These are phyloP conservation scores for Gonapodya prolifera DNA, from an alignment of 192 early-diverging fungal species.

Conservation along the genomic window DNA sequence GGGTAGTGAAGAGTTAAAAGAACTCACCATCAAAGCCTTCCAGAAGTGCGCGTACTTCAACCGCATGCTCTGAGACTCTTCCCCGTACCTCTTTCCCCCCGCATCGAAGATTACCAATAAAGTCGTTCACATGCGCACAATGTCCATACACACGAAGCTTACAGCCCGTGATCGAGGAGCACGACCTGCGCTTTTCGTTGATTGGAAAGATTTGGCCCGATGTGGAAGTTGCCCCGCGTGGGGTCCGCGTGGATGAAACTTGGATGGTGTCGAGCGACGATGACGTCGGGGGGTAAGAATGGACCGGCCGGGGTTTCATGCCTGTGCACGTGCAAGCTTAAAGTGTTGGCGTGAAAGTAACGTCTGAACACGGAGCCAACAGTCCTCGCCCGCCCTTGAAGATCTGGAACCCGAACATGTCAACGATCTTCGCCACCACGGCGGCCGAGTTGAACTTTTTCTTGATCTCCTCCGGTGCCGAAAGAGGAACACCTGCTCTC, in stretches of 20 bases:
- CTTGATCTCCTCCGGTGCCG: constrained; percentile 44
- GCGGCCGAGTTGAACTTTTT: constrained; percentile 15
- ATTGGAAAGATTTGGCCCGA: too few species aligned
- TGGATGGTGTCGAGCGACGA: constrained; percentile 21
- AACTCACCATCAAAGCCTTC: constrained; percentile 75
- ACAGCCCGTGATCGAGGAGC: constrained; percentile 86
- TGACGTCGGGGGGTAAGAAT: constrained; percentile 65
- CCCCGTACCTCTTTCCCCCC: too few species aligned
- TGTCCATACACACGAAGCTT: too few species aligned
- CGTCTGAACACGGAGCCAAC: too few species aligned
- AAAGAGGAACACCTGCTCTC: too few species aligned
- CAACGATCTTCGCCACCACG: neutral
- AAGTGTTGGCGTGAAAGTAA: too few species aligned
- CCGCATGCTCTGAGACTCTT: too few species aligned
- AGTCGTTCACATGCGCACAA: too few species aligned
- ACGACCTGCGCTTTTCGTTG: constrained; percentile 70
- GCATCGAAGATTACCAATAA: constrained; percentile 56
- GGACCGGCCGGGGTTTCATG: too few species aligned
- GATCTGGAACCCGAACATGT: neutral
- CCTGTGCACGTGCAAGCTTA: neutral
- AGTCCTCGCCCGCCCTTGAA: too few species aligned
- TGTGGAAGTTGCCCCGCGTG: constrained; percentile 8
- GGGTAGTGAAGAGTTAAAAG: too few species aligned
- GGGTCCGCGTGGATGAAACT: constrained; percentile 18
- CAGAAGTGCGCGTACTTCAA: constrained; percentile 81